Percentiles rank a stretch among this genome's conserved stretches.
These are phyloP conservation scores for Sequoiadendron giganteum DNA, from an alignment of 75 land plant genomes.

Conservation along the genomic window DNA sequence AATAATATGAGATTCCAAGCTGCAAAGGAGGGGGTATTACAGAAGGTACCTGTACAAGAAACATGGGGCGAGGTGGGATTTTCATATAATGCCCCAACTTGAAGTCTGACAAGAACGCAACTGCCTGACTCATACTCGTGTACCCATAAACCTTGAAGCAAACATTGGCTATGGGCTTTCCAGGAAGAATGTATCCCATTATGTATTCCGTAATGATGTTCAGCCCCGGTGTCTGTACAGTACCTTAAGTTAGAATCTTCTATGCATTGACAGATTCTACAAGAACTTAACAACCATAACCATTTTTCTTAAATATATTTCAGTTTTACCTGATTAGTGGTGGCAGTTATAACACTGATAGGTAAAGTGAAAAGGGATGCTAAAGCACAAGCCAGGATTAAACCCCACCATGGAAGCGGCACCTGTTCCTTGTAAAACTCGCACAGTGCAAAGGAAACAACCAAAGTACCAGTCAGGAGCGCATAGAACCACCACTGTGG, in stretches of 20 bases:
- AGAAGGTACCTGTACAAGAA: constrained; percentile 65
- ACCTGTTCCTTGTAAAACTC: constrained; percentile 52
- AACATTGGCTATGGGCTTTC: constrained; percentile 85
- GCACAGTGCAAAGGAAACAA: constrained; percentile 57
- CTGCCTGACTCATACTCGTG: constrained; percentile 27
- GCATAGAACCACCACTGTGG: constrained; percentile 88
- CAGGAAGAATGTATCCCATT: constrained; percentile 73
- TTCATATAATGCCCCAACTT: constrained; percentile 91
- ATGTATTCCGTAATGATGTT: constrained; percentile 85
- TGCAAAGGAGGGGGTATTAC: constrained; percentile 15
- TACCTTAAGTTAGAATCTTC: neutral
- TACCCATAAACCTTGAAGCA: constrained; percentile 87
- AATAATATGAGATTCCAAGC: neutral
- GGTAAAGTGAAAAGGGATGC: constrained; percentile 87
- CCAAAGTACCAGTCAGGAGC: constrained; percentile 38
- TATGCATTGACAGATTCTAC: neutral
- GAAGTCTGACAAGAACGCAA: constrained; percentile 65
- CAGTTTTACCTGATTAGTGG: constrained; percentile 78
- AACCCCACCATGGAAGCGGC: constrained; percentile 25
- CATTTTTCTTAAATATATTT: neutral
- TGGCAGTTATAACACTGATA: constrained; percentile 84
- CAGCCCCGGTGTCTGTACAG: constrained; percentile 65
- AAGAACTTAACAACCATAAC: neutral
- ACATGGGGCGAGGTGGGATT: constrained; percentile 81
- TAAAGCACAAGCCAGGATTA: constrained; percentile 72